Conservation (phyloP, 176 grass and related monocot species). For the Carex scoparia region DNA sequence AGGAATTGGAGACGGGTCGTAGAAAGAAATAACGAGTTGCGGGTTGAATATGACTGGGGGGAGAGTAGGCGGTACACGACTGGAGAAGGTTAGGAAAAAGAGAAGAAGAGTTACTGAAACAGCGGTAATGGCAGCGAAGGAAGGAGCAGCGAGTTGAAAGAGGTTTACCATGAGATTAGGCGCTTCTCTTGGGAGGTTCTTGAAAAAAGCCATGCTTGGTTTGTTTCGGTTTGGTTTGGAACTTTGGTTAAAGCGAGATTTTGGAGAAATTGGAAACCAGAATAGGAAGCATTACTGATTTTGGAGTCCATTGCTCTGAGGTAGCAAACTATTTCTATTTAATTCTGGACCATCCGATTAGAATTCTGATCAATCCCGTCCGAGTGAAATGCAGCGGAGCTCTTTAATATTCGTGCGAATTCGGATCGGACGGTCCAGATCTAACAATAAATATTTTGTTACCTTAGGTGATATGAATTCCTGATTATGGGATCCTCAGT, state of each 20-base stretch:
- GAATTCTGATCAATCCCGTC: too few relatives aligned
- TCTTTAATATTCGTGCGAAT: too few relatives aligned
- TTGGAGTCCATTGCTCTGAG: background rate
- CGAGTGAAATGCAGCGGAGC: too few relatives aligned
- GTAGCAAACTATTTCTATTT: too few relatives aligned
- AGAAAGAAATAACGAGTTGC: conserved; percentile 18
- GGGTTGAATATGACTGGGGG: conserved; percentile 20
- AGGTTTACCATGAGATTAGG: background rate
- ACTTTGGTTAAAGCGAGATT: background rate
- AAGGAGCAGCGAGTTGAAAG: conserved; percentile 15
- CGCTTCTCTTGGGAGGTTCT: conserved; percentile 20
- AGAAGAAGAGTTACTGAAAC: background rate
- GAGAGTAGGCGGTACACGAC: background rate
- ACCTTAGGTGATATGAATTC: background rate
- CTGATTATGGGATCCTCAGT: background rate
- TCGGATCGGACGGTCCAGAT: too few relatives aligned
- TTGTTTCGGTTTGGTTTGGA: background rate
- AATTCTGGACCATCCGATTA: too few relatives aligned
- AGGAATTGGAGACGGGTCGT: background rate
- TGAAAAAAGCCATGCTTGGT: conserved; percentile 4
- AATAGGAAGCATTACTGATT: background rate
- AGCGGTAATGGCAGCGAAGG: background rate
- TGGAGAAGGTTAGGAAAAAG: conserved; percentile 13
- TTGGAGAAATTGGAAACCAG: background rate
- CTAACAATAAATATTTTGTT: too few relatives aligned